Percentiles rank a stretch among this genome's conserved stretches.
phyloP scores from a whole-genome alignment of 768 basidiomycete genomes.

The Pleurotus platypus region DNA sequence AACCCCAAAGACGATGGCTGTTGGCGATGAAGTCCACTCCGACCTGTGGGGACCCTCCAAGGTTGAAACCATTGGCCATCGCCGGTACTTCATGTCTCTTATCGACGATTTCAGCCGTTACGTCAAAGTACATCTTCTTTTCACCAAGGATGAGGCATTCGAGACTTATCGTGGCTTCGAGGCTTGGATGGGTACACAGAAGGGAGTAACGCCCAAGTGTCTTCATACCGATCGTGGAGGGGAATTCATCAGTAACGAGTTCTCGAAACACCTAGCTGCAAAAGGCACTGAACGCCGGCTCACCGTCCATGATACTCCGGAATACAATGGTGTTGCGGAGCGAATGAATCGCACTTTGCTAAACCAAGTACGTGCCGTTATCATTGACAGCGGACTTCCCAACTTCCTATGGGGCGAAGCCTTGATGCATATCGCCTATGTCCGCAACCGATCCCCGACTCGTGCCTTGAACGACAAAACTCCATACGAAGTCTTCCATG shows the following conservation, averaged over 20 bases:
- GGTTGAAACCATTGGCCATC: slow-evolving; percentile 10
- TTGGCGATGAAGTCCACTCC: slow-evolving; percentile 20
- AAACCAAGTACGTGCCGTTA: slow-evolving; percentile 21
- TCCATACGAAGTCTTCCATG: slow-evolving; percentile 19
- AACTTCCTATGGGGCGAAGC: slow-evolving; percentile 34
- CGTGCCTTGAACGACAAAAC: slow-evolving; percentile 18
- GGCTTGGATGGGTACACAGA: slow-evolving; percentile 23
- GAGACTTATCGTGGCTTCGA: slow-evolving; percentile 19
- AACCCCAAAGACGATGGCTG: background rate
- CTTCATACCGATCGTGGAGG: slow-evolving; percentile 30
- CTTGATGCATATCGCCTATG: slow-evolving; percentile 23
- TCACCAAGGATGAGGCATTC: slow-evolving; percentile 19
- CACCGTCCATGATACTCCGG: slow-evolving; percentile 28
- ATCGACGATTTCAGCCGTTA: slow-evolving; percentile 22
- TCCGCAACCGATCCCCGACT: slow-evolving; percentile 30
- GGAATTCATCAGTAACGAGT: slow-evolving; percentile 26
- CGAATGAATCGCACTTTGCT: slow-evolving; percentile 26
- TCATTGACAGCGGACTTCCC: slow-evolving; percentile 21
- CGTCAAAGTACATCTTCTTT: slow-evolving; percentile 14
- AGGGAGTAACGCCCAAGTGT: slow-evolving; percentile 8
- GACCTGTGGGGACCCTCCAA: slow-evolving; percentile 33
- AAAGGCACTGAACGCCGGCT: slow-evolving; percentile 27
- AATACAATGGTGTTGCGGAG: slow-evolving; percentile 35
- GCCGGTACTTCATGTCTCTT: slow-evolving; percentile 24
- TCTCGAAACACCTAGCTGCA: slow-evolving; percentile 18